Percentiles rank a stretch among this genome's conserved stretches.
phyloP scores from a whole-genome alignment of 148 eudicot genomes.

The Camellia japonica region DNA sequence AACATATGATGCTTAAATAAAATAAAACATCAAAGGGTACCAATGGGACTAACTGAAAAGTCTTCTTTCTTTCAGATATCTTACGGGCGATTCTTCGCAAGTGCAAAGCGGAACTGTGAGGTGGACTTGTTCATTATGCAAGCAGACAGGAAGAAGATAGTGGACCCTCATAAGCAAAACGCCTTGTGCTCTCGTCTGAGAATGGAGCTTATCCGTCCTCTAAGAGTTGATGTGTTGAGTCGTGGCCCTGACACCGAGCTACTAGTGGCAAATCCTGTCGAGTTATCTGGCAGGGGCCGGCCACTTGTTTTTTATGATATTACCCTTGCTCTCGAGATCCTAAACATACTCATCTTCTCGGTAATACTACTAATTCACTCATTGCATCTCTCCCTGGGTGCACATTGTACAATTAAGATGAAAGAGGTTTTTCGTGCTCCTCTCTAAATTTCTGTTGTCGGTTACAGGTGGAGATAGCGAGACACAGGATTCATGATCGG shows the following conservation, averaged over 20 bases:
- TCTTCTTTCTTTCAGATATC: slow-evolving; percentile 38
- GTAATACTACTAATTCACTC: slow-evolving; percentile 23
- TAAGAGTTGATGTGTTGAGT: slow-evolving; percentile 52
- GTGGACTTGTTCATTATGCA: slow-evolving; percentile 57
- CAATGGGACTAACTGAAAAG: background rate
- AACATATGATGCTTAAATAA: background rate
- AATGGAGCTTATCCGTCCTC: slow-evolving; percentile 47
- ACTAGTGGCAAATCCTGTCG: slow-evolving; percentile 61
- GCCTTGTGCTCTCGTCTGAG: slow-evolving; percentile 45
- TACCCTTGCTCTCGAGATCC: slow-evolving; percentile 59
- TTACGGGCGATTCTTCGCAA: slow-evolving; percentile 50
- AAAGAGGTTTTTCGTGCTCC: background rate
- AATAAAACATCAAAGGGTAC: background rate
- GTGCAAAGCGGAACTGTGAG: slow-evolving; percentile 40
- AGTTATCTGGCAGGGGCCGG: slow-evolving; percentile 62
- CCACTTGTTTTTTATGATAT: slow-evolving; percentile 59
- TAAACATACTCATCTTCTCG: slow-evolving; percentile 52
- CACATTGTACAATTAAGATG: background rate
- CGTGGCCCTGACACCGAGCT: slow-evolving; percentile 69
- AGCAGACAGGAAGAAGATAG: slow-evolving; percentile 57
- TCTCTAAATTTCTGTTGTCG: background rate
- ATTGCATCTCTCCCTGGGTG: background rate
- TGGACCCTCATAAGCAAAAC: slow-evolving; percentile 49
- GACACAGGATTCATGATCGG: slow-evolving; percentile 48
- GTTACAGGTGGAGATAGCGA: slow-evolving; percentile 53